Evolutionary conservation across 495 filamentous ascomycete genomes (phyloP), one percentile per base, ranked within the genome.

Genomic region (Recurvomyces mirabilis): DNA sequence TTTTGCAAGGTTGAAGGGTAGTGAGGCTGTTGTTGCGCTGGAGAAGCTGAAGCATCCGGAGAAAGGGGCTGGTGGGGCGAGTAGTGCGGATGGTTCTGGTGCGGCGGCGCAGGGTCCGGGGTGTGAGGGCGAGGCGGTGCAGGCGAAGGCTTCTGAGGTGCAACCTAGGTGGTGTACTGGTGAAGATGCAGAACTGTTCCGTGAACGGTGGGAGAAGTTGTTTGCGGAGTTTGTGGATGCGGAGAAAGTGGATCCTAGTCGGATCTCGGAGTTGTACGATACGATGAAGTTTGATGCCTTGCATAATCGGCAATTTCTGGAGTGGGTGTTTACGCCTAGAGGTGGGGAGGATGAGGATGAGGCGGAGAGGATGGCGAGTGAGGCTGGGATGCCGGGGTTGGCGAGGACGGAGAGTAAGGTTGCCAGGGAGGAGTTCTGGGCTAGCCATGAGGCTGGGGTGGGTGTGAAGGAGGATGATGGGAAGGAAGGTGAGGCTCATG

Each of bases 211-310:
- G 91, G 91, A 98, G 66, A 98, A 98, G 68, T 77, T 98, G 7
- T 98, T 98, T 61, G 76, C 74, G 25, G 91, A 98, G 65, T 98
- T 96, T 53, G 88, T 84, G 49, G 91, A 98, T 59, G 81, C 81
- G 4, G 91, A 98, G 51, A 98, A 96, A 66, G 84, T 96, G 9
- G 91, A 98, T 59, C 91, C 91, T 0, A 93, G 87, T 68, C 96
- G 96, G 67, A 87, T 98, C 26, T 94, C 86, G 6, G 91, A 98
- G 65, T 68, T 98, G 1, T 96, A 96, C 58, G 91, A 98, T 62
- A 95, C 87, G 22, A 95, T 96, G 88, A 98, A 98, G 60, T 98
- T 95, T 53, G 91, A 98, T 56, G 91, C 93, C 1, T 72, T 98
- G 19, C 91, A 98, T 60, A 98, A 98, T 60, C 78, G 93, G 4